Evolutionary conservation across 78 protist species (phyloP), one percentile per base, ranked within the genome.

Genomic region (Chrysochromulina tobinii): DNA sequence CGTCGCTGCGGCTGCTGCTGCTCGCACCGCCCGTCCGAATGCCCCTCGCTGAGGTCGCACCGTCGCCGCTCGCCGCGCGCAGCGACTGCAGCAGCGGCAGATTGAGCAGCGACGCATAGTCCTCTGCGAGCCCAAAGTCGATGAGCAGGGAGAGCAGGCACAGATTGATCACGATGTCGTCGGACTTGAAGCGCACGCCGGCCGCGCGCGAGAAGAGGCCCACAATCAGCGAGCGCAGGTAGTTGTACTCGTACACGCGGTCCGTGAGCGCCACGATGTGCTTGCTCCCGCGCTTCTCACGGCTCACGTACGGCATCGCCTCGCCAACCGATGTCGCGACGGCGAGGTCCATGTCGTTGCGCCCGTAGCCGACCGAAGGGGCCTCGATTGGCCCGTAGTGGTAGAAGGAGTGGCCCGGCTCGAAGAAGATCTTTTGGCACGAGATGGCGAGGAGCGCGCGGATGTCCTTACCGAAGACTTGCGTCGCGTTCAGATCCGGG

Each of bases 401-500:
- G 64, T 79, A 79, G 64, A 3, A 79, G 38, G 53, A 1, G 64
- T 79, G 87, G 27, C 87, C 87, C 64, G 7, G 38, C 87, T 79
- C 64, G 64, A 79, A 79, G 64, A 54, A 79, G 64, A 79, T 51
- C 87, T 79, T 79, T 38, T 79, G 87, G 87, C 87, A 54, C 87
- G 87, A 51, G 87, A 79, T 20, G 38, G 87, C 87, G 64, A 79
- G 87, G 14, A 79, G 87, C 6, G 87, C 61, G 64, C 87, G 87
- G 64, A 79, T 54, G 38, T 79, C 87, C 87, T 79, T 79, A 11
- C 87, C 87, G 64, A 79, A 54, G 66, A 79, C 66, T 38, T 79
- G 87, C 64, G 55, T 51, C 38, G 17, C 55, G 87, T 79, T 79
- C 50, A 79, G 87, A 64, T 79, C 87, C 38, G 87, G 87, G 87